Conservation (phyloP, 2,329 filamentous ascomycete species). For the Bipolaris oryzae region DNA sequence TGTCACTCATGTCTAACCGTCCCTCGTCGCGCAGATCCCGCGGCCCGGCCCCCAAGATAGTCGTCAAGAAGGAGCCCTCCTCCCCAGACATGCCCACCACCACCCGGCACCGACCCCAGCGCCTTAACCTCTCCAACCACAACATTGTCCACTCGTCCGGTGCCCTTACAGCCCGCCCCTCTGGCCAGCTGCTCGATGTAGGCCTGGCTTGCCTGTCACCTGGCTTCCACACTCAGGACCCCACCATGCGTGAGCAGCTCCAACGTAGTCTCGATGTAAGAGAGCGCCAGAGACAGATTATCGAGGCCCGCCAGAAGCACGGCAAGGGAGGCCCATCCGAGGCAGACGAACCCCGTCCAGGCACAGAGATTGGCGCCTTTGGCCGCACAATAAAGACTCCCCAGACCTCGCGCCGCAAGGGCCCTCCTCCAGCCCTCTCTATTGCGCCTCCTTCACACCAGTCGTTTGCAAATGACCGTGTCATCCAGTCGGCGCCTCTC, state of each 20-base stretch:
- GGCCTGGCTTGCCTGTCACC: conserved; percentile 93
- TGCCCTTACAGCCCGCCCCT: conserved; percentile 67
- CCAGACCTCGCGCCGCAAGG: conserved; percentile 72
- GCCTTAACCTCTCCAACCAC: conserved; percentile 72
- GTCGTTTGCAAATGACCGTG: conserved; percentile 89
- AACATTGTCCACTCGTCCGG: conserved; percentile 52
- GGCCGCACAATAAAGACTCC: conserved; percentile 67
- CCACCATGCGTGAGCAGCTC: conserved; percentile 93
- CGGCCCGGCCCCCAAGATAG: conserved; percentile 72
- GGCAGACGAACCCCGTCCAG: conserved; percentile 37
- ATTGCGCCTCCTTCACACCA: conserved; percentile 94
- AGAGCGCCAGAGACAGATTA: conserved; percentile 93
- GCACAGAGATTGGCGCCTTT: conserved; percentile 51
- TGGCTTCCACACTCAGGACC: conserved; percentile 94
- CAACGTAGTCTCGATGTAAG: conserved; percentile 92
- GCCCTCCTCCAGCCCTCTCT: conserved; percentile 84
- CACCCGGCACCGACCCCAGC: conserved; percentile 75
- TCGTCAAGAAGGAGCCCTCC: conserved; percentile 94
- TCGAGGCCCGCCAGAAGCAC: conserved; percentile 89
- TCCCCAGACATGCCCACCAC: conserved; percentile 79
- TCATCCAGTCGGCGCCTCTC: conserved; percentile 94
- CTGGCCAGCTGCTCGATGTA: conserved; percentile 83
- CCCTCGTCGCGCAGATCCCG: conserved; percentile 57
- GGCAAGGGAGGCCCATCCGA: conserved; percentile 55
- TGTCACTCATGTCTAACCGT: conserved; percentile 44